Percentiles rank a stretch among this genome's conserved stretches.
Conservation (phyloP, 805 yeast species). For the Cyberlindnera petersonii region DNA sequence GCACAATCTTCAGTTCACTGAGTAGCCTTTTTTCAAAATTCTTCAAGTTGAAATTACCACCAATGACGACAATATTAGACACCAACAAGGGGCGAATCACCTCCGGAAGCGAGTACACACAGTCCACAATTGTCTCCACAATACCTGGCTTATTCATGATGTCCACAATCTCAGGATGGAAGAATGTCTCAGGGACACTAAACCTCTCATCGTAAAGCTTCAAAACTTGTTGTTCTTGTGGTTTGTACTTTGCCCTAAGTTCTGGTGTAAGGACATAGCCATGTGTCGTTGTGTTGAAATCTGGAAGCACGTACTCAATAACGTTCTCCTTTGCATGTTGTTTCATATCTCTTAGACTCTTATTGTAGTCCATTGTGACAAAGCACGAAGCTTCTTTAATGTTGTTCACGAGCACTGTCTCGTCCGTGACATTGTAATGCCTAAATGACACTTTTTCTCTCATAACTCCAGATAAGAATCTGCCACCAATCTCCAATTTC, state of each 20-base stretch:
- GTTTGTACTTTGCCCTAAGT: slow-evolving; percentile 26
- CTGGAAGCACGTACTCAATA: slow-evolving; percentile 81
- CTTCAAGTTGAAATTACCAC: slow-evolving; percentile 74
- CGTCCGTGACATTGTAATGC: slow-evolving; percentile 91
- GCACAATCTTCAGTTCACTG: slow-evolving; percentile 58
- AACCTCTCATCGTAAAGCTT: slow-evolving; percentile 80
- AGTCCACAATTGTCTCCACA: slow-evolving; percentile 62
- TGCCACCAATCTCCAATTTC: slow-evolving; percentile 84
- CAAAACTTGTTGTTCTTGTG: slow-evolving; percentile 60
- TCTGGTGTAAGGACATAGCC: slow-evolving; percentile 58
- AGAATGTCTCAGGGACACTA: slow-evolving; percentile 79
- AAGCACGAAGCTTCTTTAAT: slow-evolving; percentile 78
- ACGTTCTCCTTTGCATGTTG: slow-evolving; percentile 29
- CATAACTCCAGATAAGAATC: slow-evolving; percentile 73
- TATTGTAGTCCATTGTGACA: slow-evolving; percentile 57
- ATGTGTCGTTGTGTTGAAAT: slow-evolving; percentile 70
- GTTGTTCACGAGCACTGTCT: slow-evolving; percentile 75
- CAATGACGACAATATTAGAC: slow-evolving; percentile 75
- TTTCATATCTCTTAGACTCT: slow-evolving; percentile 40
- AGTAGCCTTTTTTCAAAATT: slow-evolving; percentile 62
- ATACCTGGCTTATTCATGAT: slow-evolving; percentile 74
- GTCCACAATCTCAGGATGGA: slow-evolving; percentile 80
- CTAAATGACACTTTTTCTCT: slow-evolving; percentile 84
- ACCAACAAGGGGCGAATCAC: slow-evolving; percentile 68
- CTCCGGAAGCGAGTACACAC: slow-evolving; percentile 68